Evolutionary conservation across 768 basidiomycete genomes (phyloP), one percentile per base, ranked within the genome.

Genomic region (Scleroderma citrinum): DNA sequence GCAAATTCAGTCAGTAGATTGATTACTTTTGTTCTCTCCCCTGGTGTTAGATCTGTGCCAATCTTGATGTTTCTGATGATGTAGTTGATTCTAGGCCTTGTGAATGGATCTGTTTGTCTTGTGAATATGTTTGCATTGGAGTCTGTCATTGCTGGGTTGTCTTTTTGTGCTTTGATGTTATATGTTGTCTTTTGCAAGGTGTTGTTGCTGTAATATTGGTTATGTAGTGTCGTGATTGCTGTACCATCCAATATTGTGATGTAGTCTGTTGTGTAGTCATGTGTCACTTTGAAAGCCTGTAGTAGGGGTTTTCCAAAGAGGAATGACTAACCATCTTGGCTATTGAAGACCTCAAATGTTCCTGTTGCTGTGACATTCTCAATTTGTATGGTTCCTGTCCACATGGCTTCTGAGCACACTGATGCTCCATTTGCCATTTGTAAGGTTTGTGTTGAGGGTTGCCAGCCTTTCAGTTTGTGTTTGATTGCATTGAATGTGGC

Each of bases 361-460:
- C 37, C 37, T 21, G 30, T 20, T 6, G 16, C 13, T 23, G 24
- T 24, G 0, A 13, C 13, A 1, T 30, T 17, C 14, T 44, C n/a
- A 2, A 31, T 14, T 7, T 2, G 7, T 30, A 48, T 34, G 1
- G 7, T n/a, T 3, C 55, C 55, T 6, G 16, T 17, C 59, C 56
- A 57, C 0, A 13, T 20, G 2, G 49, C 57, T 16, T 49, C 13
- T 7, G 55, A 52, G 7, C 37, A 38, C 1, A 50, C 46, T 0
- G 53, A 14, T 0, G 29, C 11, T 0, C 69, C 65, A 50, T 67
- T 60, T 14, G 69, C 71, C 70, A 72, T 69, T 3, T 59, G 37
- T 6, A 72, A 50, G 1, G 36, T n/a, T 17, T 37, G 36, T 3
- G 16, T 37, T 17, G 36, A 37, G 16, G 36, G 36, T 20, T 37